Percentiles rank a stretch among this genome's conserved stretches.
These are phyloP conservation scores for Ganoderma sp. DNA, from an alignment of 1,284 basidiomycete species.

Conservation along the genomic window DNA sequence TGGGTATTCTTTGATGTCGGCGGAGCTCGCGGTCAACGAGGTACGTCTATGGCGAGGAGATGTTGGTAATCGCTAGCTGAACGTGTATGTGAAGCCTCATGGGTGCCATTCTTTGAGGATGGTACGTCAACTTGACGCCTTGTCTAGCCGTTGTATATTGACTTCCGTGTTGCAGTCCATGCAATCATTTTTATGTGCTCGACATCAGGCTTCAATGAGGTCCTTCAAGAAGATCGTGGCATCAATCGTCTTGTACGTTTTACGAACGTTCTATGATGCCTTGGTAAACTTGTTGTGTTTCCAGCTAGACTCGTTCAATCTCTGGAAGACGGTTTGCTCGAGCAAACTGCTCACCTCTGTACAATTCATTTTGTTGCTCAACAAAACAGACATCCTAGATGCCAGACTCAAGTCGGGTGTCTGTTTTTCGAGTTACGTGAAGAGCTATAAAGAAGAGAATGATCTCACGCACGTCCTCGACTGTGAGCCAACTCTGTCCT, in stretches of 20 bases:
- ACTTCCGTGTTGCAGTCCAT: conserved; percentile 47
- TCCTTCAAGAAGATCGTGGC: conserved; percentile 60
- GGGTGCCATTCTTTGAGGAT: conserved; percentile 71
- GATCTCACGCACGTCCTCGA: conserved; percentile 53
- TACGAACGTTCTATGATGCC: neutral
- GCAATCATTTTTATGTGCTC: conserved; percentile 71
- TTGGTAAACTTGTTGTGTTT: neutral
- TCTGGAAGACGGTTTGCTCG: conserved; percentile 66
- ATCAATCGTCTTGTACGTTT: conserved; percentile 61
- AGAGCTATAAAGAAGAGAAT: conserved; percentile 57
- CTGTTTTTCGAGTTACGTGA: conserved; percentile 58
- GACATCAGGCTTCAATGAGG: conserved; percentile 68
- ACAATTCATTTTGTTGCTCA: conserved; percentile 65
- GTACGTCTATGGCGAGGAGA: conserved; percentile 39
- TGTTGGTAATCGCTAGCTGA: neutral
- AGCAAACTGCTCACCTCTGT: conserved; percentile 58
- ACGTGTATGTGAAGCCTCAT: conserved; percentile 49
- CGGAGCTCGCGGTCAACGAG: conserved; percentile 58
- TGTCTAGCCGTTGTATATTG: conserved; percentile 3
- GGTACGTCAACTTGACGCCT: conserved; percentile 43
- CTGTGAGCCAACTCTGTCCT: conserved; percentile 46
- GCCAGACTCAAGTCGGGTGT: conserved; percentile 58
- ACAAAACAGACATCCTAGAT: conserved; percentile 67
- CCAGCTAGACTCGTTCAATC: conserved; percentile 60
- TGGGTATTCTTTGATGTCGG: conserved; percentile 70